Percentiles rank a stretch among this genome's conserved stretches.
Evolutionary conservation across 1,284 basidiomycete species (phyloP).

Genomic region (Fomitopsis palustris): DNA sequence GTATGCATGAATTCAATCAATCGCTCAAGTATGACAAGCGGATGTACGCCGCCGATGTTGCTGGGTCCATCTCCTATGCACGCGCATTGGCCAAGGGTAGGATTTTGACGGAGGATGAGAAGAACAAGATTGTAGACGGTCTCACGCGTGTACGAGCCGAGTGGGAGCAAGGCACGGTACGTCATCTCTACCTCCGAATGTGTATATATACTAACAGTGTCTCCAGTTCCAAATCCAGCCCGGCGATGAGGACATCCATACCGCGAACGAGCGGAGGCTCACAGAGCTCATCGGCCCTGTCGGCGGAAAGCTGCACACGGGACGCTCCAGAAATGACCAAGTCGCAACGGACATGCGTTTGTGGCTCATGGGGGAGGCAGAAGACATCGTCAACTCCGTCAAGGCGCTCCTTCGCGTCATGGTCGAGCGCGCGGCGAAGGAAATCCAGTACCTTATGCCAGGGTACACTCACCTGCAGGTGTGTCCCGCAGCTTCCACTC

Average conservation of each 20-base stretch:
- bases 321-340: slow-evolving; percentile 95
- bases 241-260: slow-evolving; percentile 98
- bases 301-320: slow-evolving; percentile 94
- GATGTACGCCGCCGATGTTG: slow-evolving; percentile 91
- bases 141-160: slow-evolving; percentile 77
- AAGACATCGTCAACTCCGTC: slow-evolving; percentile 68
- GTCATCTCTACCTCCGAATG: slow-evolving; percentile 17
- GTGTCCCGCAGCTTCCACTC: slow-evolving; percentile 15
- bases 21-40: slow-evolving; percentile 93
- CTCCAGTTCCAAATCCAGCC: slow-evolving; percentile 65
- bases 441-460: slow-evolving; percentile 88
- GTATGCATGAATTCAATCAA: slow-evolving; percentile 96
- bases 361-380: slow-evolving; percentile 87
- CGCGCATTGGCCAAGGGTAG: slow-evolving; percentile 79
- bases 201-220: not conserved
- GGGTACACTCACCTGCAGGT: slow-evolving; percentile 98
- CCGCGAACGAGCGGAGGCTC: slow-evolving; percentile 95
- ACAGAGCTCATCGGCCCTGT: slow-evolving; percentile 91
- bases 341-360: slow-evolving; percentile 97
- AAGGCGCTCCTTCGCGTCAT: slow-evolving; percentile 84
- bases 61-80: slow-evolving; percentile 94
- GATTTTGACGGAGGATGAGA: slow-evolving; percentile 79
- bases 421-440: slow-evolving; percentile 87
- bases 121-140: slow-evolving; percentile 74
- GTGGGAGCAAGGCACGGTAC: slow-evolving; percentile 75